A percentile compares a stretch with the other conserved stretches of the same genome.
These are phyloP conservation scores for Usnea hakonensis DNA, from an alignment of 495 filamentous ascomycete genomes.

Conservation along the genomic window DNA sequence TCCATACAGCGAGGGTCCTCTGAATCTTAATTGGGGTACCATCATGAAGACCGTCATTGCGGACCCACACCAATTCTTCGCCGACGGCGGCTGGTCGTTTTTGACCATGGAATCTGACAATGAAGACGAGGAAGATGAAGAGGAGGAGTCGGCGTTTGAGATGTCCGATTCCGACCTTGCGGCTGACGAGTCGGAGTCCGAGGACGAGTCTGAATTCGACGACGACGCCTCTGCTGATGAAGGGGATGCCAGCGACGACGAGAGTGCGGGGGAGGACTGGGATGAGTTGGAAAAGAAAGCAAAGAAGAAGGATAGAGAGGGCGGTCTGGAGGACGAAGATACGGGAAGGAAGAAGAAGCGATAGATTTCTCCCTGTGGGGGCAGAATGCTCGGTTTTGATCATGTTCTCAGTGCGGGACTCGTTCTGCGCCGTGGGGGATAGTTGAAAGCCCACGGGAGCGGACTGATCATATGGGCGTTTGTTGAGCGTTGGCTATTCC, in stretches of 20 bases:
- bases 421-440: neutral
- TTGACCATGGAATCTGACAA: slow-evolving; percentile 79
- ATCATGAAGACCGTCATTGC: slow-evolving; percentile 99
- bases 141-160: slow-evolving; percentile 89
- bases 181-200: slow-evolving; percentile 67
- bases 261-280: slow-evolving; percentile 85
- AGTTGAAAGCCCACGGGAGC: neutral
- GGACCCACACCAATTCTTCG: slow-evolving; percentile 91
- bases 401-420: neutral
- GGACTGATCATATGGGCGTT: neutral
- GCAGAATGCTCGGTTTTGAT: neutral
- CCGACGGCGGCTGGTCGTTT: slow-evolving; percentile 94
- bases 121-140: slow-evolving; percentile 68
- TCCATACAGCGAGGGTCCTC: slow-evolving; percentile 84
- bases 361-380: slow-evolving; percentile 16
- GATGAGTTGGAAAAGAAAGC: slow-evolving; percentile 88
- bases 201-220: slow-evolving; percentile 88
- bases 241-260: slow-evolving; percentile 65
- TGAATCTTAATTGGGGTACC: slow-evolving; percentile 96
- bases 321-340: slow-evolving; percentile 63
- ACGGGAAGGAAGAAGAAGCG: slow-evolving; percentile 51
- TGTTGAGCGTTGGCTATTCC: neutral
- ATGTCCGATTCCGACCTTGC: slow-evolving; percentile 76
- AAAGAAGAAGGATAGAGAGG: slow-evolving; percentile 76
- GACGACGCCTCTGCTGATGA: slow-evolving; percentile 77